Evolutionary conservation across 2,329 filamentous ascomycete genomes (phyloP), one percentile per base, ranked within the genome.

Genomic region (Colletotrichum zoysiae): DNA sequence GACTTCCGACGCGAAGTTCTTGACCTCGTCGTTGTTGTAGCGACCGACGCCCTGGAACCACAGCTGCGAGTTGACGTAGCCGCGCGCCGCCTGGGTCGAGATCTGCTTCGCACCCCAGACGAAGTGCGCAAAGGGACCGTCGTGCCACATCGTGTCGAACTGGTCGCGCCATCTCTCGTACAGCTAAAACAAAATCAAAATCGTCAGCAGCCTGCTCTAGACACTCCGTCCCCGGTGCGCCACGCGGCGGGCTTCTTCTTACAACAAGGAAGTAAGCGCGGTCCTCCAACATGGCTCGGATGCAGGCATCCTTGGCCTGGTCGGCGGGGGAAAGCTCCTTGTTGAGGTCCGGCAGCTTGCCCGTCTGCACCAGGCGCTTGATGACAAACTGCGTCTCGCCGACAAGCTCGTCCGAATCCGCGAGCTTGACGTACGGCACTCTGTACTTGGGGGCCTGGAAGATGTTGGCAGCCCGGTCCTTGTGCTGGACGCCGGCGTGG

Each of bases 91-190:
- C 42, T 55, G 44, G 42, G 46, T 67, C 7, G 66, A 71, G n/a
- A 74, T 61, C 44, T 75, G 76, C 50, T 71, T 71, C 16, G 74
- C 40, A 23, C 74, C 73, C 60, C 73, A 66, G 20, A 73, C 62
- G 8, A 77, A 63, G 66, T 71, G 65, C 6, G 53, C 51, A 30
- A 76, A 74, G 30, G 73, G 75, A 1, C 75, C 74, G 14, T 74
- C 59, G 58, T 75, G 71, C 53, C 74, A 70, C 73, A 77, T 74
- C 44, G 48, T 53, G 20, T 59, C 23, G 50, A 73, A 74, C 55
- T 75, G 74, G 53, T 68, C 72, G 58, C 71, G 68, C 75, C 76
- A 77, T 35, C 75, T 65, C 68, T 76, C 75, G 59, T 75, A 75
- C 11, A 75, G 56, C 75, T 76, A 33, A n/a, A 44, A 44, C 3